phyloP scores from a whole-genome alignment of 2,329 filamentous ascomycete species.

The Cylindrodendrum hubeiense region DNA sequence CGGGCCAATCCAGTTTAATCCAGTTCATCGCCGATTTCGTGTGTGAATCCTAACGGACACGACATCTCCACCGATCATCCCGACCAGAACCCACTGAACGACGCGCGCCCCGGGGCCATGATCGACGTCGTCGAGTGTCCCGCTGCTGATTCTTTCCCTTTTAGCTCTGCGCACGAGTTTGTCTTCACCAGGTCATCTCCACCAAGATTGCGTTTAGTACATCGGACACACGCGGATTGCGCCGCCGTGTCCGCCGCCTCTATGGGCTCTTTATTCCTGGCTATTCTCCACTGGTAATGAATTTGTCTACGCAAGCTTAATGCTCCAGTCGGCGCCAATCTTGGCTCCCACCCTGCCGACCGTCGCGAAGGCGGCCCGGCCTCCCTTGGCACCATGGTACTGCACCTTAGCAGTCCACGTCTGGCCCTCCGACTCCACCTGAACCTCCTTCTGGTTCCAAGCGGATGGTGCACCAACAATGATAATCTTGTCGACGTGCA shows the following conservation, averaged over 20 bases:
- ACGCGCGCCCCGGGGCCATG: not conserved
- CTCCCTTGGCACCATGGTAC: constrained; percentile 64
- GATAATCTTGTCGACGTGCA: constrained; percentile 86
- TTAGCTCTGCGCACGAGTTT: constrained; percentile 1
- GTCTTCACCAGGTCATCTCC: constrained; percentile 11
- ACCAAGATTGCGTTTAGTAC: constrained; percentile 8
- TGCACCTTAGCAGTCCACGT: constrained; percentile 70
- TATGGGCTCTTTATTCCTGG: constrained; percentile 35
- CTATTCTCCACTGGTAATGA: constrained; percentile 25
- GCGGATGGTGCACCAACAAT: constrained; percentile 81
- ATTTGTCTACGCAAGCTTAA: constrained; percentile 48
- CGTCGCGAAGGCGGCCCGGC: constrained; percentile 64
- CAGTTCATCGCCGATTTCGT: constrained; percentile 25
- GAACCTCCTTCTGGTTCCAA: constrained; percentile 76
- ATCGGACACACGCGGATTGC: constrained; percentile 20
- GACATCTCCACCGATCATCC: constrained; percentile 18
- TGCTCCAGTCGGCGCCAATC: constrained; percentile 67
- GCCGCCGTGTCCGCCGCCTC: constrained; percentile 17
- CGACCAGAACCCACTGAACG: not conserved
- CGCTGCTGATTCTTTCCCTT: constrained; percentile 37
- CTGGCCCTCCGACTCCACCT: constrained; percentile 65
- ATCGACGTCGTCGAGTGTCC: not conserved
- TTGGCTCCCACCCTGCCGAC: constrained; percentile 64
- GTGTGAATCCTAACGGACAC: not conserved
- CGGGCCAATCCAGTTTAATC: not conserved